Base-by-base conservation (phyloP, 2,329 filamentous ascomycete species). In the Xylariaceae sp. region DNA sequence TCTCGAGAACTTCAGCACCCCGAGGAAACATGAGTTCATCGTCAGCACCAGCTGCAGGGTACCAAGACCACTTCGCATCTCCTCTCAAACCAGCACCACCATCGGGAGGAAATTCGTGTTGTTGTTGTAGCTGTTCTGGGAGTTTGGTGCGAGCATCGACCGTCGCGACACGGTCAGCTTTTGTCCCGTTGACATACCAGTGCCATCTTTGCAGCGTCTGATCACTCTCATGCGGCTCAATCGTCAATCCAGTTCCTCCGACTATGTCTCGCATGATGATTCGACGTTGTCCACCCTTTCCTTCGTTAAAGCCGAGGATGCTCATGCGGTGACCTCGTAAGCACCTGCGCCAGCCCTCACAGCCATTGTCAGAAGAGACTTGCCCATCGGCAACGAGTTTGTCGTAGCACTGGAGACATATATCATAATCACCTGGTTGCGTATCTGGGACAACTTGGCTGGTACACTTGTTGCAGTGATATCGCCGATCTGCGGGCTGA, bases 1-100 rank as follows among this genome's bases (percentile, higher is more conserved):
- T 82, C 71, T 97, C 92, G 6, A 78, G 77, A 12, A 97, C 80
- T 67, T 94, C 88, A 0, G 91, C 90, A 10, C 87, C 85, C 44
- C 83, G 84, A 0, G 92, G 92, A 59, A 97, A 96, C 54, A 85
- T 68, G 38, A 97, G 70, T 70, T 97, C 92, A 64, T 96, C 88
- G 17, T 74, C 75, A 1, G 80, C 80, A 0, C 71, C 77, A 0
- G 76, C 69, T 2, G 79, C 78, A 0, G 90, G 89, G 62, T 86
- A 91, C 77, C 89, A 95, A 4, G 83, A 78, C 87, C 89, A 96
- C 14, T 78, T 69, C 0, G 89, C 89, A 19, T 77, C 65, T 6
- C 82, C 80, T 18, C 74, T 71, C 54, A 82, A 71, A 0, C 89
- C 90, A 0, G 82, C 69, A 0, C 89, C 90, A 0, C 89, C 89